A percentile compares a stretch with the other conserved stretches of the same genome.
Evolutionary conservation across 2,329 filamentous ascomycete genomes (phyloP).

Genomic region (Fusarium metavorans): DNA sequence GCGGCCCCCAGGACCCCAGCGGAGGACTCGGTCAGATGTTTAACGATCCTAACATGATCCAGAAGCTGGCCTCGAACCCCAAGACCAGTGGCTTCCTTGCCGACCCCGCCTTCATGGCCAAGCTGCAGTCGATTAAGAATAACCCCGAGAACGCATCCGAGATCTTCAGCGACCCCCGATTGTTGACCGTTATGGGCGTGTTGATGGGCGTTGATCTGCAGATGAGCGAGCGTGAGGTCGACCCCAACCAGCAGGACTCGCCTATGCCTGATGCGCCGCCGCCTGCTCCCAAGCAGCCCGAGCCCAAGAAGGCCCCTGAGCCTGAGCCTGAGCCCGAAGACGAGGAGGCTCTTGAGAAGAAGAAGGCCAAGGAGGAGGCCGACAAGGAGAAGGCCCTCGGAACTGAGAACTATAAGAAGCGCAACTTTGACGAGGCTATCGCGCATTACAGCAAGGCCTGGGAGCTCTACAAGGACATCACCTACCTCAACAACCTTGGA

Average conservation of each 20-base stretch:
- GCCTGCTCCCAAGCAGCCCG: constrained; percentile 53
- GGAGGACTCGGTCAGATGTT: constrained; percentile 92
- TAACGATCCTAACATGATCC: constrained; percentile 88
- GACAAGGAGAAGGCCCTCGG: constrained; percentile 95
- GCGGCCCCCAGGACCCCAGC: constrained; percentile 66
- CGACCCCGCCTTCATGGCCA: constrained; percentile 89
- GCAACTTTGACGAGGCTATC: constrained; percentile 94
- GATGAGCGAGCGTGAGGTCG: constrained; percentile 51
- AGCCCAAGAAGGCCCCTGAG: constrained; percentile 67
- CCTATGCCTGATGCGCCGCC: constrained; percentile 80
- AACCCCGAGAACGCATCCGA: constrained; percentile 85
- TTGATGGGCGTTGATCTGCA: constrained; percentile 93
- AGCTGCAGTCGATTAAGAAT: constrained; percentile 82
- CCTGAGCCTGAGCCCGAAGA: constrained; percentile 76
- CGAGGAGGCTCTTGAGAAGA: constrained; percentile 85
- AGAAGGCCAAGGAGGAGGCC: constrained; percentile 91
- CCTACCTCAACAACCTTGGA: constrained; percentile 95
- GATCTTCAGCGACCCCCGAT: constrained; percentile 88
- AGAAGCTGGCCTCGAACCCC: constrained; percentile 93
- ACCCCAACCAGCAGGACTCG: constrained; percentile 67
- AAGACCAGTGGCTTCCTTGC: constrained; percentile 87
- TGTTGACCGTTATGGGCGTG: constrained; percentile 94
- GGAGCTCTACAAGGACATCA: constrained; percentile 95
- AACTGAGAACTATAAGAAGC: constrained; percentile 98
- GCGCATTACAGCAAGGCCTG: constrained; percentile 95